Evolutionary conservation across 805 yeast species (phyloP).

Genomic region (Wickerhamiella vanderwaltii): DNA sequence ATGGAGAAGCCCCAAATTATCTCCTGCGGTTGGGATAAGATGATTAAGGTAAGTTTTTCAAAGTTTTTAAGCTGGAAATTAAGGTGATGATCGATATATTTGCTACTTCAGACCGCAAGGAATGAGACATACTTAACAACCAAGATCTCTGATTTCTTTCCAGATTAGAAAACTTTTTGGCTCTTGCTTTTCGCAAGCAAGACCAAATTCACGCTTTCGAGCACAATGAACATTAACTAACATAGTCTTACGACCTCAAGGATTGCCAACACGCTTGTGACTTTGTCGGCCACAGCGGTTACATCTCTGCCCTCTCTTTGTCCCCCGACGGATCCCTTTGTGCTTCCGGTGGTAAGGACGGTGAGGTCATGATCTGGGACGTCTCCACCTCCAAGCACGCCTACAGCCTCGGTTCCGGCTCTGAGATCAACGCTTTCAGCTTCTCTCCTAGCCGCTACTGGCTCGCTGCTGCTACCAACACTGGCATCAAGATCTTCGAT

Average conservation of each 20-base stretch:
- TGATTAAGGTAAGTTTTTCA: conserved; percentile 83
- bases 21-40: conserved; percentile 98
- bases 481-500: conserved; percentile 97
- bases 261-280: conserved; percentile 83
- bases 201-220: no score
- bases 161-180: conserved; percentile 3
- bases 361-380: conserved; percentile 97
- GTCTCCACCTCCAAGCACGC: conserved; percentile 71
- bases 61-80: conserved; percentile 22
- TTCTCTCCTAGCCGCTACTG: conserved; percentile 99
- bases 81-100: conserved; percentile 74
- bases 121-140: conserved; percentile 94
- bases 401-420: conserved; percentile 89
- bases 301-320: conserved; percentile 91
- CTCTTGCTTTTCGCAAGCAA: background rate
- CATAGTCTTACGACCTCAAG: conserved; percentile 86
- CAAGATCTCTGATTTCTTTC: conserved; percentile 86
- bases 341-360: conserved; percentile 99
- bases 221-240: conserved; percentile 21
- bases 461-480: conserved; percentile 98
- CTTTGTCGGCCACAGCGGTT: conserved; percentile 98
- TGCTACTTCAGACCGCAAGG: conserved; percentile 89
- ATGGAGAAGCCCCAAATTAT: conserved; percentile 43
- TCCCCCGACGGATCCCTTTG: conserved; percentile 99
- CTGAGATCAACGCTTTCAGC: conserved; percentile 95